Evolutionary conservation across 805 yeast genomes (phyloP), one percentile per base, ranked within the genome.

Genomic region (Phaffomyces opuntiae): DNA sequence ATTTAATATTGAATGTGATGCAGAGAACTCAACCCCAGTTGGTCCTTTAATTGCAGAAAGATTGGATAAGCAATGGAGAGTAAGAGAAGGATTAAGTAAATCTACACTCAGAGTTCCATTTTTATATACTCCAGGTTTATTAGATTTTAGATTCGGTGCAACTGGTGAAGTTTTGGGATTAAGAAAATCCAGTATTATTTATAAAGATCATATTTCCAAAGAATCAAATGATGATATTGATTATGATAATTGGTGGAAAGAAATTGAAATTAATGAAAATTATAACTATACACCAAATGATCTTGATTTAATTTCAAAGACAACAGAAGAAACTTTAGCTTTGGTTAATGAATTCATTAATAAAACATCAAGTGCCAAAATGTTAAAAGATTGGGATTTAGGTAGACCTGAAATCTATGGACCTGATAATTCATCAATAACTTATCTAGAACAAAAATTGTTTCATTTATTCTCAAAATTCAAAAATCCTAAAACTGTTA

Each of bases 21-120:
- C 56, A 1, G 46, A 62, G 0, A 52, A 58, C 8, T 58, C 77
- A 5, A 56, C 48, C 5, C 84, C 87, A 0, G 48, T 81, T 4
- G 53, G 68, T 33, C 88, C 89, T 0, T 58, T 83, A 33, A 57
- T 75, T n/a, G 81, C 87, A 0, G 86, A 81, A 47, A 73, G 73
- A 44, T 65, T 74, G 32, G 63, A 73, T 1, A 62, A 59, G 4
- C 72, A 73, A 45, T 75, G 80, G 78, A 56, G 74, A 39, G 67
- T 70, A 27, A 53, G 59, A 16, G 55, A 58, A 4, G 53, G 49
- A 2, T 55, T 64, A 7, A 44, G 57, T 12, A 47, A 51, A 26
- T 13, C 52, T 1, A 47, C 59, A 2, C 46, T 78, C 55, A 66
- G 75, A 39, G 70, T 82, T 9, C 90, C 90, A 0, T 78, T 75